Percentiles rank a stretch among this genome's conserved stretches.
Evolutionary conservation across 2,329 filamentous ascomycete genomes (phyloP).

Genomic region (Penicillium vulpinum): DNA sequence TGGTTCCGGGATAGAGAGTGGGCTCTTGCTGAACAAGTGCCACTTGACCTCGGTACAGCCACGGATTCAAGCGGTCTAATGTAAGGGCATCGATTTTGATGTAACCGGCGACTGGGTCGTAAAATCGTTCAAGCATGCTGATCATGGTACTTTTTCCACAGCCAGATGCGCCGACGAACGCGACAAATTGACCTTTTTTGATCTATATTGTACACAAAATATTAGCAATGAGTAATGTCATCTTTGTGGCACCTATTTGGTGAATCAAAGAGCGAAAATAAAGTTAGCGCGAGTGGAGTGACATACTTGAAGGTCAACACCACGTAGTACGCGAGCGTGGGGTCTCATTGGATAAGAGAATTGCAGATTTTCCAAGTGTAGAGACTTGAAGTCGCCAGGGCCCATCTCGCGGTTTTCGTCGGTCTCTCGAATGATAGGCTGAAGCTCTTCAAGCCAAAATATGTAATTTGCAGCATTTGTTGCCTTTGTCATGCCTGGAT

Average conservation of each 20-base stretch:
- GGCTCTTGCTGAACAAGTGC: constrained; percentile 75
- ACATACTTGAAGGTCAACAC: constrained; percentile 25
- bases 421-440: constrained; percentile 46
- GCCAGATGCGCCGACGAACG: constrained; percentile 58
- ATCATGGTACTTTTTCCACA: constrained; percentile 70
- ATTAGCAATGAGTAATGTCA: neutral
- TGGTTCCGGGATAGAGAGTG: constrained; percentile 67
- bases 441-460: constrained; percentile 44
- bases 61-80: constrained; percentile 60
- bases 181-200: constrained; percentile 53
- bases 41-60: constrained; percentile 63
- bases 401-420: constrained; percentile 38
- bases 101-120: constrained; percentile 63
- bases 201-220: constrained; percentile 35
- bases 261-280: neutral
- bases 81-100: constrained; percentile 65
- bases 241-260: neutral
- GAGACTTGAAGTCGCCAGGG: constrained; percentile 34
- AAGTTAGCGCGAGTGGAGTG: neutral
- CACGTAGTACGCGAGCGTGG: constrained; percentile 28
- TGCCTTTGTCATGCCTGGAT: constrained; percentile 46
- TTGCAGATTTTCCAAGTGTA: constrained; percentile 47
- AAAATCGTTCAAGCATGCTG: constrained; percentile 63
- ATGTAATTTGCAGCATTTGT: constrained; percentile 53
- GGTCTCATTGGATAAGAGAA: constrained; percentile 37